Percentiles rank a stretch among this genome's conserved stretches.
These are phyloP conservation scores for Triticum aestivum DNA, from an alignment of 176 grass and related monocot genomes.

Conservation along the genomic window IWGSC_CS_RefSeq_v2.1 NC_057811.1:366386935-366387434, in stretches of 20 bases:
- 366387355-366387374: not conserved
- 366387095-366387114: not conserved
- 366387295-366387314: not conserved
- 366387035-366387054: not conserved
- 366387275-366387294: not conserved
- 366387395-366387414: not conserved
- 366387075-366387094: not conserved
- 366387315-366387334: conserved; percentile 39
- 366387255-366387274: not conserved
- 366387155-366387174: not conserved
- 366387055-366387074: not conserved
- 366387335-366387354: conserved; percentile 4
- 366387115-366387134: not conserved
- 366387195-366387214: not conserved
- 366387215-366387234: not conserved
- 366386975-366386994: too few relatives aligned
- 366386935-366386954: too few relatives aligned
- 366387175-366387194: conserved; percentile 9
- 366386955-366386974: too few relatives aligned
- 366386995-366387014: too few relatives aligned
- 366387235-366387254: not conserved
- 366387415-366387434: not conserved
- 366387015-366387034: not conserved
- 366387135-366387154: not conserved
- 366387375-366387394: conserved; percentile 9